Conservation (phyloP, 345 rosid genomes). For the Gossypium anomalum region DNA sequence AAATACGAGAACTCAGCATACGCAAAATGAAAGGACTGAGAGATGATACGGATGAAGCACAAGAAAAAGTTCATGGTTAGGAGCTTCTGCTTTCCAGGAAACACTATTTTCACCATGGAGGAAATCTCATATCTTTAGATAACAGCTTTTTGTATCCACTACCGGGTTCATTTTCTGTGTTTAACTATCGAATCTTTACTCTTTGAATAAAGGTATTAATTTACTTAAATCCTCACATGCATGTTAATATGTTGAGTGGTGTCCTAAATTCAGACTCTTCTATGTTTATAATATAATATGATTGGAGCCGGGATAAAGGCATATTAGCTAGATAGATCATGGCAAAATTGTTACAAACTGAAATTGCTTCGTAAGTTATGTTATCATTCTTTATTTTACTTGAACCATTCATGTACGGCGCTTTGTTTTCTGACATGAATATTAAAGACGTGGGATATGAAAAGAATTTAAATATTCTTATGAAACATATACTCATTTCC, state of each 20-base stretch:
- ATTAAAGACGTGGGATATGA: too few relatives aligned
- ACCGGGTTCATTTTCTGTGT: not conserved
- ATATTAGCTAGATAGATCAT: not conserved
- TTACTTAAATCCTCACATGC: not conserved
- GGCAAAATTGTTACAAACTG: not conserved
- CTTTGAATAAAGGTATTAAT: not conserved
- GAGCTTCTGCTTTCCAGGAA: not conserved
- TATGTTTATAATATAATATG: not conserved
- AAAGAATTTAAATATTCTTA: too few relatives aligned
- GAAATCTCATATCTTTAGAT: not conserved
- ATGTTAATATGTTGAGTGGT: not conserved
- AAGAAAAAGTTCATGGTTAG: not conserved
- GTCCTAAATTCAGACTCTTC: not conserved
- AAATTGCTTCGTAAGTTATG: not conserved
- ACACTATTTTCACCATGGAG: not conserved
- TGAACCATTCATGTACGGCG: too few relatives aligned
- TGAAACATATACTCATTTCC: too few relatives aligned
- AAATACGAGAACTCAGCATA: conserved; percentile 58
- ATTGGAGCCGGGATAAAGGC: not conserved
- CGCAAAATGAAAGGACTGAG: conserved; percentile 28
- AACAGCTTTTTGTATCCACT: not conserved
- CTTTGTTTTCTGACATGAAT: too few relatives aligned
- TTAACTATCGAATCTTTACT: not conserved
- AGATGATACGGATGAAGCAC: not conserved
- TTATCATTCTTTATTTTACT: too few relatives aligned